A percentile compares a stretch with the other conserved stretches of the same genome.
Conservation (phyloP, 768 basidiomycete species). For the Kwoniella shandongensis region DNA sequence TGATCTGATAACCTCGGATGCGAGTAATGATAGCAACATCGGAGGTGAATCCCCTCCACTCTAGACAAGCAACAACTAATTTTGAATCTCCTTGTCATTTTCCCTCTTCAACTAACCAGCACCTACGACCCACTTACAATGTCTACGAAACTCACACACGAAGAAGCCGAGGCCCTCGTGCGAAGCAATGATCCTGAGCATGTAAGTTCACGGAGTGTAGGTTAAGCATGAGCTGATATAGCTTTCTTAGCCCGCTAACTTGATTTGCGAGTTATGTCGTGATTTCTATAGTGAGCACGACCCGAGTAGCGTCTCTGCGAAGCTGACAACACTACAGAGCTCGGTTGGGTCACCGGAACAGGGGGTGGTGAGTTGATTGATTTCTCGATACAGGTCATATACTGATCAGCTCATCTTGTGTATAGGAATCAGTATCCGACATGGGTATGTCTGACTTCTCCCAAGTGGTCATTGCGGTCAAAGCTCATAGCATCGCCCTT, state of each 20-base stretch:
- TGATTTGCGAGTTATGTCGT: conserved; percentile 80
- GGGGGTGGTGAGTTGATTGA: conserved; percentile 56
- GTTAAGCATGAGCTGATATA: neutral
- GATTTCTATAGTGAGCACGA: conserved; percentile 65
- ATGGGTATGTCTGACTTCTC: conserved; percentile 58
- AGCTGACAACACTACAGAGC: conserved; percentile 42
- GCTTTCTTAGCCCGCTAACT: conserved; percentile 67
- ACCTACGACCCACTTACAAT: neutral
- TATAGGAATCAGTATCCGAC: conserved; percentile 72
- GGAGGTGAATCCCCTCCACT: neutral
- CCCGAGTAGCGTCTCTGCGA: neutral
- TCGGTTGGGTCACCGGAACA: conserved; percentile 92
- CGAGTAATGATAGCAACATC: conserved; percentile 2
- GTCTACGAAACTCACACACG: conserved; percentile 15
- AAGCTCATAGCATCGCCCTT: neutral
- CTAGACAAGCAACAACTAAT: conserved; percentile 3
- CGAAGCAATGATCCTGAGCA: conserved; percentile 55
- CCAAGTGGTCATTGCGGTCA: neutral
- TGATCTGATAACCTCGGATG: neutral
- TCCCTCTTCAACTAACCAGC: neutral
- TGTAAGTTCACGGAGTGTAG: conserved; percentile 43
- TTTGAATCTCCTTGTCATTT: conserved; percentile 3
- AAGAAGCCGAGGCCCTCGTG: conserved; percentile 45
- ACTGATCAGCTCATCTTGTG: conserved; percentile 13
- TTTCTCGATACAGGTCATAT: neutral